Percentiles rank a stretch among this genome's conserved stretches.
Evolutionary conservation across 148 eudicot species (phyloP).

Genomic region (Dysphania ambrosioides): DNA sequence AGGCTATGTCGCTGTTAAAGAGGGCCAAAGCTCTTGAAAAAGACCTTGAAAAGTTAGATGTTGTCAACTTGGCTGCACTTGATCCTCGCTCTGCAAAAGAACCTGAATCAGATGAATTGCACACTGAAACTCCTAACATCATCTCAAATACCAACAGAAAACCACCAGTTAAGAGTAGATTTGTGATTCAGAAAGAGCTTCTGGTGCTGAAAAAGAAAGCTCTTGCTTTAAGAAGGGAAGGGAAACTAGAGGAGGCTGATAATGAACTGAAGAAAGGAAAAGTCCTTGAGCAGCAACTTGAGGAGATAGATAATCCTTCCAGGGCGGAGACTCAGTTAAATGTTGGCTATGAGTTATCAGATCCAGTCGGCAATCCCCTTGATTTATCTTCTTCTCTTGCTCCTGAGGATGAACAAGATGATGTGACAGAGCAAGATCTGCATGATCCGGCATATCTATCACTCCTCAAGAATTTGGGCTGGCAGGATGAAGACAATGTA

Average conservation of each 20-base stretch:
- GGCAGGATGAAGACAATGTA: constrained; percentile 67
- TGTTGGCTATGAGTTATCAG: constrained; percentile 19
- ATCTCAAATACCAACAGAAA: constrained; percentile 25
- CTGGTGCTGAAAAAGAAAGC: constrained; percentile 78
- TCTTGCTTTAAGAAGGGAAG: constrained; percentile 81
- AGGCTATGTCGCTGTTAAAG: constrained; percentile 61
- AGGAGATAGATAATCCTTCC: constrained; percentile 59
- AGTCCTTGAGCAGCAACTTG: constrained; percentile 81
- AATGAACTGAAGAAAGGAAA: constrained; percentile 83
- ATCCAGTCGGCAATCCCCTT: constrained; percentile 17
- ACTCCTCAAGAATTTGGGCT: constrained; percentile 69
- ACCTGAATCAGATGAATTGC: constrained; percentile 13
- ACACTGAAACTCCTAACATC: constrained; percentile 18
- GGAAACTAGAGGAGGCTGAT: constrained; percentile 75
- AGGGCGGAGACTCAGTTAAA: constrained; percentile 28
- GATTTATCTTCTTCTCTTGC: constrained; percentile 31
- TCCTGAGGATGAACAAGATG: constrained; percentile 46
- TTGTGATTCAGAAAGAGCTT: constrained; percentile 79
- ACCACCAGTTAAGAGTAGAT: constrained; percentile 55
- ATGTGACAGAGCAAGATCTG: constrained; percentile 85
- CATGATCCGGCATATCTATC: constrained; percentile 77
- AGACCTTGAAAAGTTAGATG: constrained; percentile 41
- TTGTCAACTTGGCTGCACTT: constrained; percentile 16
- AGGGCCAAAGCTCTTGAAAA: constrained; percentile 75
- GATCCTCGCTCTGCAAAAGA: constrained; percentile 20